These are phyloP conservation scores for Rhizopogon sp. DNA, from an alignment of 768 basidiomycete species.

Conservation along the genomic window DNA sequence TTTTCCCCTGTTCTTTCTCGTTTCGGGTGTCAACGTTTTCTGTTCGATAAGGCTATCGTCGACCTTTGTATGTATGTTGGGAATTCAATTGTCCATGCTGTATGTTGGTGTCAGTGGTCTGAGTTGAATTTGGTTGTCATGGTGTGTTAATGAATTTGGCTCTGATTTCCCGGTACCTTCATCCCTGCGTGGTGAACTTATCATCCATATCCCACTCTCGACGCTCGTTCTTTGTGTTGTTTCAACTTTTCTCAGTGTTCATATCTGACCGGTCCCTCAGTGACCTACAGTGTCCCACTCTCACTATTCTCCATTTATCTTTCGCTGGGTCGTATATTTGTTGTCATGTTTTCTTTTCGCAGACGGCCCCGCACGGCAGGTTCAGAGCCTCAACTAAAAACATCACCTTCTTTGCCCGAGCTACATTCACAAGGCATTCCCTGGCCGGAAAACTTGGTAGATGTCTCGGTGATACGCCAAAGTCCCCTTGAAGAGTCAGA, in stretches of 20 bases:
- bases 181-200: too few species aligned
- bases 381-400: conserved; percentile 44
- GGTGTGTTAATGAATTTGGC: neutral
- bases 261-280: too few species aligned
- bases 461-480: conserved; percentile 60
- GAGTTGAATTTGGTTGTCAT: neutral
- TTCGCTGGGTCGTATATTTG: conserved; percentile 9
- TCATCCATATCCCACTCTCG: too few species aligned
- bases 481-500: conserved; percentile 25
- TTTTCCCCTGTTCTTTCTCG: conserved; percentile 14
- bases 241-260: too few species aligned
- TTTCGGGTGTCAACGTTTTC: conserved; percentile 11
- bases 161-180: too few species aligned
- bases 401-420: conserved; percentile 80
- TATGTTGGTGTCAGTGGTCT: neutral
- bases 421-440: conserved; percentile 70
- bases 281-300: neutral
- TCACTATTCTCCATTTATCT: conserved; percentile 13
- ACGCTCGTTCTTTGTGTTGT: too few species aligned
- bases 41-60: conserved; percentile 14
- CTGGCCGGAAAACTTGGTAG: conserved; percentile 82
- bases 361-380: conserved; percentile 53
- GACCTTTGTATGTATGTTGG: conserved; percentile 28
- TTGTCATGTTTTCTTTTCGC: conserved; percentile 68
- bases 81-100: conserved; percentile 14